Evolutionary conservation across 352 stramenopile genomes (phyloP).

Genomic region (Phytophthora cactorum): DNA sequence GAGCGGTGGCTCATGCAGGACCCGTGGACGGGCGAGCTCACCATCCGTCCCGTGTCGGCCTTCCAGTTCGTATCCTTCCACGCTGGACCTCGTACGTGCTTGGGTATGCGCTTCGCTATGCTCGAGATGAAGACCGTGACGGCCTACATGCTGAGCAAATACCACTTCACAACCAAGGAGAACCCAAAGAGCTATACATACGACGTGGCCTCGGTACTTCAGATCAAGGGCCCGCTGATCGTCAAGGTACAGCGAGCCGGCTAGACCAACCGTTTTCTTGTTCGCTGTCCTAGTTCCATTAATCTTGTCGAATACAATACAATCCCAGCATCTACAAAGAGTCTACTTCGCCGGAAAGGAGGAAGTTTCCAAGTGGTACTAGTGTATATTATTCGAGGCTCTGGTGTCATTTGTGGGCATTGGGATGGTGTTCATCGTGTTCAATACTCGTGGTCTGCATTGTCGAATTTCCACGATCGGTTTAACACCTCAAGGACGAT

Average conservation of each 20-base stretch:
- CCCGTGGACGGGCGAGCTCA: conserved; percentile 25
- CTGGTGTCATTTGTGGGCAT: conserved; percentile 9
- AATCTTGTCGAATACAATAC: conserved; percentile 31
- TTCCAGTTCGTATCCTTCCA: conserved; percentile 49
- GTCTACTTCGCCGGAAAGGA: not conserved
- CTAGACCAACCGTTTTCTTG: conserved; percentile 7
- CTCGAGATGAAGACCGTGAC: conserved; percentile 54
- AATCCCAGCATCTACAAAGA: no score
- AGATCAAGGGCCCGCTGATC: conserved; percentile 42
- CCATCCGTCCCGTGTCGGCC: conserved; percentile 37
- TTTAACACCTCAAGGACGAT: conserved; percentile 15
- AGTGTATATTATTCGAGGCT: not conserved
- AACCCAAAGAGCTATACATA: conserved; percentile 52
- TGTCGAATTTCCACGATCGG: conserved; percentile 19
- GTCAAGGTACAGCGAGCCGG: conserved; percentile 38
- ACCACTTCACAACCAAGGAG: conserved; percentile 46
- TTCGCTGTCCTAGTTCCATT: conserved; percentile 3
- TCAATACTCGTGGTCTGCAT: not conserved
- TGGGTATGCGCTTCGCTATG: conserved; percentile 53
- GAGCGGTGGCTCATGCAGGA: conserved; percentile 64
- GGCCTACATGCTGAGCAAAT: conserved; percentile 48
- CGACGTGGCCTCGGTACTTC: conserved; percentile 37
- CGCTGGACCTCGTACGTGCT: conserved; percentile 37
- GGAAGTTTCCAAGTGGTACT: not conserved
- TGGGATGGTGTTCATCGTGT: not conserved